phyloP scores from a whole-genome alignment of 2,329 filamentous ascomycete species.

The Ophiostoma angusticollis region DNA sequence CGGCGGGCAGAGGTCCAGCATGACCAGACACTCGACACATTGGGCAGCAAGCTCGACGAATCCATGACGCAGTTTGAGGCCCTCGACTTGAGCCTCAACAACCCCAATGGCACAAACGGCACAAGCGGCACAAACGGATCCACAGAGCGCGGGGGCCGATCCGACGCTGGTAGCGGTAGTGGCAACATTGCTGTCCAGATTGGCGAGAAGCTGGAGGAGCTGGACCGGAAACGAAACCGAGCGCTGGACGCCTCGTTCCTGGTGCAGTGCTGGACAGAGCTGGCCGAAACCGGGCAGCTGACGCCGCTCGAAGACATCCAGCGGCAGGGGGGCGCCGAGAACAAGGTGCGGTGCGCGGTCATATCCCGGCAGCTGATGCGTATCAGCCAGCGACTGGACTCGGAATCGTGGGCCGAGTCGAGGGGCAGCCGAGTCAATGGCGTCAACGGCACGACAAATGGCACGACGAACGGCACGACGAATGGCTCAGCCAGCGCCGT shows the following conservation, averaged over 20 bases:
- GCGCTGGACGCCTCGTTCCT: constrained; percentile 90
- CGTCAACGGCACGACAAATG: constrained; percentile 25
- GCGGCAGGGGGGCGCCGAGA: constrained; percentile 71
- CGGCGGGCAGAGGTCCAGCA: constrained; percentile 86
- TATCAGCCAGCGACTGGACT: constrained; percentile 84
- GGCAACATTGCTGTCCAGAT: constrained; percentile 92
- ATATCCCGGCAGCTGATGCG: constrained; percentile 88
- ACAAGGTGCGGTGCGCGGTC: constrained; percentile 86
- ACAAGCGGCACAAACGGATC: constrained; percentile 26
- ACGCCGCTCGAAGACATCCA: constrained; percentile 81
- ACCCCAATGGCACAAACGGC: constrained; percentile 27
- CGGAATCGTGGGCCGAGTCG: constrained; percentile 53
- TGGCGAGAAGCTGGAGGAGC: constrained; percentile 81
- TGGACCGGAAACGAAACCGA: constrained; percentile 80
- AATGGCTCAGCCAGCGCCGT: constrained; percentile 22
- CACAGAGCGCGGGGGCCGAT: constrained; percentile 31
- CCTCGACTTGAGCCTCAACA: constrained; percentile 71
- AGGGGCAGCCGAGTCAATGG: constrained; percentile 34
- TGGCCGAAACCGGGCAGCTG: constrained; percentile 78
- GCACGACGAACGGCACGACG: constrained; percentile 26
- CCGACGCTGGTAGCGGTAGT: constrained; percentile 35
- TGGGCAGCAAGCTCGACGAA: constrained; percentile 80
- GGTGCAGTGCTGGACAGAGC: constrained; percentile 93
- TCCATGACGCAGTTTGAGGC: constrained; percentile 87
- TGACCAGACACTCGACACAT: constrained; percentile 74